Conservation (phyloP, 331 rosid genomes). For the Stylosanthes scabra region DNA sequence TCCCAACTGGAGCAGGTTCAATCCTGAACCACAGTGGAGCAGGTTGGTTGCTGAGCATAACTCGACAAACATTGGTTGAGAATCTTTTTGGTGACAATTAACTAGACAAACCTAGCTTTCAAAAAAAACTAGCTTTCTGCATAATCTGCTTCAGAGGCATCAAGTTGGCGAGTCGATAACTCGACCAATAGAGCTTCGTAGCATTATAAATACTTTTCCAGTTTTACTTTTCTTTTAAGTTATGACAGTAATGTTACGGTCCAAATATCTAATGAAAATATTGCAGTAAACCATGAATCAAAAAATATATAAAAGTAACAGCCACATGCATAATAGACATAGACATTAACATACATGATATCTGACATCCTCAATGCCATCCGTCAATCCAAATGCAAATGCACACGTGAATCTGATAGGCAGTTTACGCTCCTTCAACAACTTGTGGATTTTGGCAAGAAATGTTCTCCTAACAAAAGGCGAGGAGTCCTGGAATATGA, state of each 20-base stretch:
- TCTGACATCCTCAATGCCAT: conserved; percentile 58
- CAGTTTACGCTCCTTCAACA: conserved; percentile 77
- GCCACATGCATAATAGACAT: background rate
- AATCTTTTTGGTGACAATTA: background rate
- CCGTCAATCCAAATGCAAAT: conserved; percentile 70
- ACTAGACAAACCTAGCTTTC: background rate
- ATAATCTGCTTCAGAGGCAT: no score
- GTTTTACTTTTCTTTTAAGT: background rate
- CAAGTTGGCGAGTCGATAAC: background rate
- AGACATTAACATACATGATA: conserved; percentile 59
- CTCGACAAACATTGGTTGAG: background rate
- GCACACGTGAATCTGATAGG: conserved; percentile 93
- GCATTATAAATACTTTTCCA: no score
- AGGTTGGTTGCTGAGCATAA: no score
- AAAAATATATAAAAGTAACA: background rate
- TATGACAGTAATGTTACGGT: background rate
- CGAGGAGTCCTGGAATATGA: conserved; percentile 69
- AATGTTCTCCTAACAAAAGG: conserved; percentile 63
- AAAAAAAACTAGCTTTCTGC: no score
- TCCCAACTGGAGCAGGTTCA: no score
- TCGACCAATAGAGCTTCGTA: background rate
- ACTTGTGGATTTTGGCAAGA: conserved; percentile 66
- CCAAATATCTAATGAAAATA: background rate
- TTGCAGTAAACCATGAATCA: background rate
- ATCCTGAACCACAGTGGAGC: no score